A percentile compares a stretch with the other conserved stretches of the same genome.
Conservation (phyloP, 345 rosid genomes). For the Carallia pectinifolia region DNA sequence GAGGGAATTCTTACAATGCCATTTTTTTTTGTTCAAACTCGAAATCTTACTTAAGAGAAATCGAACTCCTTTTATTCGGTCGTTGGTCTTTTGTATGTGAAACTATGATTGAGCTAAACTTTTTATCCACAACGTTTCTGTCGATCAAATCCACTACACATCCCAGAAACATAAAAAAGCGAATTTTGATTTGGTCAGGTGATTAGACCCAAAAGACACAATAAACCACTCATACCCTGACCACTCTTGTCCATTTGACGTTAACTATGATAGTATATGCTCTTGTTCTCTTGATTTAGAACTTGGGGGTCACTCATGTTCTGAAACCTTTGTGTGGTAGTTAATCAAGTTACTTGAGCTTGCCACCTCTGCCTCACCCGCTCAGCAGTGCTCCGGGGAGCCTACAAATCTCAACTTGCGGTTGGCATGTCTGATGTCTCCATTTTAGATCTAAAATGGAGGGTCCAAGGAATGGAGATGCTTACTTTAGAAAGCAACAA, state of each 20-base stretch:
- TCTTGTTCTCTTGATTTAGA: constrained; percentile 40
- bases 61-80: no score
- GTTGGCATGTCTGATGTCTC: constrained; percentile 15
- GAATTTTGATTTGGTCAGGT: constrained; percentile 23
- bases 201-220: constrained; percentile 24
- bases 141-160: constrained; percentile 33
- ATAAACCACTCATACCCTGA: constrained; percentile 22
- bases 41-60: no score
- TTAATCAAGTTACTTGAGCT: constrained; percentile 8
- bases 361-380: constrained; percentile 23
- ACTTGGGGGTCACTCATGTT: constrained; percentile 31
- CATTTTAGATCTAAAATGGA: neutral
- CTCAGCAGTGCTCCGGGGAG: neutral
- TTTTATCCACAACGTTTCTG: constrained; percentile 17
- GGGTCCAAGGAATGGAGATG: constrained; percentile 12
- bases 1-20: no score
- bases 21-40: no score
- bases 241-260: constrained; percentile 26
- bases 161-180: constrained; percentile 20
- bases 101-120: neutral
- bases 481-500: constrained; percentile 6
- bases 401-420: constrained; percentile 19
- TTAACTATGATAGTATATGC: constrained; percentile 2
- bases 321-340: constrained; percentile 3
- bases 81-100: no score